A percentile compares a stretch with the other conserved stretches of the same genome.
Evolutionary conservation across 2,329 filamentous ascomycete genomes (phyloP).

Genomic region (Neonectria punicea): DNA sequence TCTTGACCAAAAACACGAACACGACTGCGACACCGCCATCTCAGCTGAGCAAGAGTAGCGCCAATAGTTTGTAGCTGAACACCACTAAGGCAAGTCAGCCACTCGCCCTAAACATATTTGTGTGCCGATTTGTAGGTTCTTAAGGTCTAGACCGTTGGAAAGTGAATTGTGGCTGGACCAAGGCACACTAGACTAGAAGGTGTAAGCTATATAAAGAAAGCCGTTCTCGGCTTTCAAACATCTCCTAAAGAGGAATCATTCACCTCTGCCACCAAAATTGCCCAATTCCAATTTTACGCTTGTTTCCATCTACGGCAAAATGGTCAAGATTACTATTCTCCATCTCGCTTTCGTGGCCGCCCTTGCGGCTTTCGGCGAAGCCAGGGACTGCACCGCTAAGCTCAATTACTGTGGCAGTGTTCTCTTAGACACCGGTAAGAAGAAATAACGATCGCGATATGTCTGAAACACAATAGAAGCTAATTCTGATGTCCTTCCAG

Average conservation of each 20-base stretch:
- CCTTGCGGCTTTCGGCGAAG: conserved; percentile 23
- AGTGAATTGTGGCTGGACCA: neutral
- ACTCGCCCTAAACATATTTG: neutral
- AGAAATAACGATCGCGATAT: neutral
- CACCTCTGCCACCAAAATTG: neutral
- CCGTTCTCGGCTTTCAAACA: neutral
- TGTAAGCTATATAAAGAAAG: conserved; percentile 18
- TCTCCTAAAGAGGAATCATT: neutral
- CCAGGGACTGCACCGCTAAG: conserved; percentile 20
- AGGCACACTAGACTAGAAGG: neutral
- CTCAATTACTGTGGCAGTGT: conserved; percentile 22
- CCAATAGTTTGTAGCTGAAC: conserved; percentile 1
- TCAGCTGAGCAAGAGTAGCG: neutral
- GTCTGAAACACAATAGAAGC: neutral
- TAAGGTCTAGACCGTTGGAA: conserved; percentile 11
- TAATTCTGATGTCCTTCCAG: neutral
- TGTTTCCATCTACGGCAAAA: neutral
- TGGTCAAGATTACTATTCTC: conserved; percentile 23
- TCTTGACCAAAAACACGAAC: neutral
- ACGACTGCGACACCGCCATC: neutral
- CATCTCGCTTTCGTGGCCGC: conserved; percentile 21
- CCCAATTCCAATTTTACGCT: neutral
- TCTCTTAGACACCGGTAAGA: conserved; percentile 17
- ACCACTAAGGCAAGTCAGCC: neutral
- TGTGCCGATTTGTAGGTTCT: neutral